Conservation (phyloP, 75 land plant genomes). For the Azolla pinnata region DNA sequence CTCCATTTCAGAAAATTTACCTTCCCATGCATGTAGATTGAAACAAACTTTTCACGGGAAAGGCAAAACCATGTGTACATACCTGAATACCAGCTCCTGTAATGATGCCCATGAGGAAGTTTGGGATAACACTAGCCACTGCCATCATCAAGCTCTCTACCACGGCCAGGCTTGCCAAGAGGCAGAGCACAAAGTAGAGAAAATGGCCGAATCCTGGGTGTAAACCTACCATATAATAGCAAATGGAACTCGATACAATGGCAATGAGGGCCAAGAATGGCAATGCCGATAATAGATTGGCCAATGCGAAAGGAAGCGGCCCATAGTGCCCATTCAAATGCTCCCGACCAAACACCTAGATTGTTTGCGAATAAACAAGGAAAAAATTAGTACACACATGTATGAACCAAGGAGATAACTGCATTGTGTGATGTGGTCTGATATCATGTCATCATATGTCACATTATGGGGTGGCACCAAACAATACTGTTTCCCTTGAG, state of each 20-base stretch:
- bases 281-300: slow-evolving; percentile 18
- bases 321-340: slow-evolving; percentile 29
- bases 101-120: slow-evolving; percentile 32
- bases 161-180: slow-evolving; percentile 12
- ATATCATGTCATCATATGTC: too few relatives aligned
- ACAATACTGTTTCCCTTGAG: too few relatives aligned
- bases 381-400: too few relatives aligned
- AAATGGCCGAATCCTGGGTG: slow-evolving; percentile 23
- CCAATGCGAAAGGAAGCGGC: slow-evolving; percentile 16
- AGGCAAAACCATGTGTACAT: not conserved
- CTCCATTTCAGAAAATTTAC: too few relatives aligned
- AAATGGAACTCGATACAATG: slow-evolving; percentile 15
- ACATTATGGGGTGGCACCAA: too few relatives aligned
- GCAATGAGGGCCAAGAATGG: slow-evolving; percentile 22
- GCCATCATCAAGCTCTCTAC: slow-evolving; percentile 36
- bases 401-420: too few relatives aligned
- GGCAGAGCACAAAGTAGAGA: slow-evolving; percentile 20
- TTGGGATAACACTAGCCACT: slow-evolving; percentile 28
- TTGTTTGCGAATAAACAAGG: too few relatives aligned
- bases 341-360: slow-evolving; percentile 26
- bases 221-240: slow-evolving; percentile 24
- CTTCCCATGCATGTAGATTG: too few relatives aligned
- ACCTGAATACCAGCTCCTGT: slow-evolving; percentile 31
- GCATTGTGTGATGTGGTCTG: too few relatives aligned
- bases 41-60: too few relatives aligned